phyloP scores from a whole-genome alignment of 2,329 filamentous ascomycete species.

The Sarocladium oryzae region DNA sequence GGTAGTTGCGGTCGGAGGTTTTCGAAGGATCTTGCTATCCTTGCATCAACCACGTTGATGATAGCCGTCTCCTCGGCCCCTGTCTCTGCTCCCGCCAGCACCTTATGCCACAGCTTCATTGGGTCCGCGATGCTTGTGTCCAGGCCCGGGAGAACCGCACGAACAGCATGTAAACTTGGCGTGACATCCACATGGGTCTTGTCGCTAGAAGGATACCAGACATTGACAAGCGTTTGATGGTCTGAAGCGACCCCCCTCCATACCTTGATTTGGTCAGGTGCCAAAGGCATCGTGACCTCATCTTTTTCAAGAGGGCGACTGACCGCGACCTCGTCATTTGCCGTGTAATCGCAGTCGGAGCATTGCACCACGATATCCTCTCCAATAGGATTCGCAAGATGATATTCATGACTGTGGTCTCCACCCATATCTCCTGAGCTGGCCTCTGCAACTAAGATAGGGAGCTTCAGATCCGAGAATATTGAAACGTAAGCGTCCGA shows the following conservation, averaged over 20 bases:
- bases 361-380: constrained; percentile 84
- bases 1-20: constrained; percentile 18
- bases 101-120: constrained; percentile 42
- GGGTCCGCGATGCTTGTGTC: constrained; percentile 64
- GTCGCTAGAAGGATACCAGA: constrained; percentile 51
- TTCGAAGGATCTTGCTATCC: constrained; percentile 20
- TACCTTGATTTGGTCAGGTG: constrained; percentile 24
- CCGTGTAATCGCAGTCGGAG: constrained; percentile 63
- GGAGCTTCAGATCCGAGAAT: constrained; percentile 76
- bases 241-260: constrained; percentile 65
- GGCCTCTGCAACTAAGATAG: constrained; percentile 78
- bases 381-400: constrained; percentile 70
- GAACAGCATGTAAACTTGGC: constrained; percentile 52
- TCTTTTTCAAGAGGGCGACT: constrained; percentile 16
- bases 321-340: constrained; percentile 79
- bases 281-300: background rate
- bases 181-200: constrained; percentile 14
- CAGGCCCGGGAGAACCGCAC: constrained; percentile 57
- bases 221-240: constrained; percentile 59
- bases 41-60: constrained; percentile 29
- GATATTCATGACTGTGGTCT: constrained; percentile 89
- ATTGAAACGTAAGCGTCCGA: constrained; percentile 66
- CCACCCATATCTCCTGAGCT: constrained; percentile 97
- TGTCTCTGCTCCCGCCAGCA: background rate
- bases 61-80: background rate